phyloP scores from a whole-genome alignment of 2,329 filamentous ascomycete genomes.

The Aspergillus sp. region DNA sequence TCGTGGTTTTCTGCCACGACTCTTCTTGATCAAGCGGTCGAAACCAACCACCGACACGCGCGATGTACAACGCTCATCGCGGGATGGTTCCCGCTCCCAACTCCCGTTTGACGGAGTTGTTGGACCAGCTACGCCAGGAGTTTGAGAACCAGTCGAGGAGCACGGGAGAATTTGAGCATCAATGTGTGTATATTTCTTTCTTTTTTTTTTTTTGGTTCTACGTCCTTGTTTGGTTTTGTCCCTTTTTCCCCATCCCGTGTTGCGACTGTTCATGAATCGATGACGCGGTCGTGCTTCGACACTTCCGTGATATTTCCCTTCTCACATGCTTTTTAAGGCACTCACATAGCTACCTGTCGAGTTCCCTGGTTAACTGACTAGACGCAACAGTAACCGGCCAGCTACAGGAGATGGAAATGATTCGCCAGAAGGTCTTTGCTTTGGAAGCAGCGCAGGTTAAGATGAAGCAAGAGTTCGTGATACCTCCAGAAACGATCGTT shows the following conservation, averaged over 20 bases:
- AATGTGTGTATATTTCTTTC: slow-evolving; percentile 43
- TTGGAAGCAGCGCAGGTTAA: slow-evolving; percentile 84
- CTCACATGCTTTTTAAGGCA: no score
- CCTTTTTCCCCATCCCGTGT: not conserved
- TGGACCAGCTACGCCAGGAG: slow-evolving; percentile 84
- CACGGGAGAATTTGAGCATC: slow-evolving; percentile 82
- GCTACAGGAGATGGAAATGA: slow-evolving; percentile 90
- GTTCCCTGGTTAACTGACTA: slow-evolving; percentile 10
- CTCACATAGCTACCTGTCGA: not conserved
- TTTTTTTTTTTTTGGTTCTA: slow-evolving; percentile 1
- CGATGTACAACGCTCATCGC: slow-evolving; percentile 83
- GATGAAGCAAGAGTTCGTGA: slow-evolving; percentile 80
- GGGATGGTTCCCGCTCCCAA: slow-evolving; percentile 66
- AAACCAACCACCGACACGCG: slow-evolving; percentile 12
- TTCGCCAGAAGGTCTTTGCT: slow-evolving; percentile 85
- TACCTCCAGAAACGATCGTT: not conserved
- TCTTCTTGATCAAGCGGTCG: not conserved
- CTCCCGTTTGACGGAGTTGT: slow-evolving; percentile 77
- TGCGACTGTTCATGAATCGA: not conserved
- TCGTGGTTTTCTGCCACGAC: not conserved
- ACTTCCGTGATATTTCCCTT: not conserved
- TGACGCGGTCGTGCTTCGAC: not conserved
- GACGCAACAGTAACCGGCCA: slow-evolving; percentile 67
- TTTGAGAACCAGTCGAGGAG: slow-evolving; percentile 79
- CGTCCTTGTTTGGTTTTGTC: not conserved